Percentiles rank a stretch among this genome's conserved stretches.
These are phyloP conservation scores for Rehmannia glutinosa DNA, from an alignment of 257 asterid species.

Conservation along the genomic window DNA sequence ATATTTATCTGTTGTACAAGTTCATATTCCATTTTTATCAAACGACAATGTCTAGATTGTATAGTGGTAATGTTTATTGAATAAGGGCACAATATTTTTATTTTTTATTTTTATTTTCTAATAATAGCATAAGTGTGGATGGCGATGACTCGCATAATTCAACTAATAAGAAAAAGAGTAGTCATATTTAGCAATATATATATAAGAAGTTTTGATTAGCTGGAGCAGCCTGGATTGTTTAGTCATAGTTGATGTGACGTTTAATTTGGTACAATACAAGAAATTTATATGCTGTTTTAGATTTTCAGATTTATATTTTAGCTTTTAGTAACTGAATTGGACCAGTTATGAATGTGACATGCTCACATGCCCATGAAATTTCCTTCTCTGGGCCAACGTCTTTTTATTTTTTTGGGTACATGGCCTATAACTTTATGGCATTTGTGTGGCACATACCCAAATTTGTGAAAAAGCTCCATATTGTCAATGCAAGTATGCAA, in stretches of 20 bases:
- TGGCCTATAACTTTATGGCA: background rate
- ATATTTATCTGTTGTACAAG: too few relatives aligned
- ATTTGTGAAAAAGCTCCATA: background rate
- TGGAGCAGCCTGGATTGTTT: background rate
- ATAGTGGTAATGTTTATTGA: too few relatives aligned
- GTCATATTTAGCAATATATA: background rate
- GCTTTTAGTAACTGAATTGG: background rate
- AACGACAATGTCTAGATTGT: too few relatives aligned
- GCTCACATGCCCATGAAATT: background rate
- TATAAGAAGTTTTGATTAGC: background rate
- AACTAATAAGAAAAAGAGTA: background rate
- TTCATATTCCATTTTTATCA: too few relatives aligned
- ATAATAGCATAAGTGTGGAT: background rate
- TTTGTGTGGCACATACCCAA: background rate
- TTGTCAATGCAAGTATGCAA: background rate
- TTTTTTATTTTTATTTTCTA: too few relatives aligned
- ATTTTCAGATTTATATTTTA: background rate
- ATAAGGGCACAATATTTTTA: too few relatives aligned
- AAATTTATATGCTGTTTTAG: background rate
- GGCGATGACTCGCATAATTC: background rate
- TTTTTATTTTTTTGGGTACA: background rate
- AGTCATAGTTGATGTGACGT: background rate
- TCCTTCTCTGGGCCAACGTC: background rate
- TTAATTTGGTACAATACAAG: background rate
- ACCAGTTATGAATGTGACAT: background rate